phyloP scores from a whole-genome alignment of 2,329 filamentous ascomycete species.

The Talaromyces sp. region DNA sequence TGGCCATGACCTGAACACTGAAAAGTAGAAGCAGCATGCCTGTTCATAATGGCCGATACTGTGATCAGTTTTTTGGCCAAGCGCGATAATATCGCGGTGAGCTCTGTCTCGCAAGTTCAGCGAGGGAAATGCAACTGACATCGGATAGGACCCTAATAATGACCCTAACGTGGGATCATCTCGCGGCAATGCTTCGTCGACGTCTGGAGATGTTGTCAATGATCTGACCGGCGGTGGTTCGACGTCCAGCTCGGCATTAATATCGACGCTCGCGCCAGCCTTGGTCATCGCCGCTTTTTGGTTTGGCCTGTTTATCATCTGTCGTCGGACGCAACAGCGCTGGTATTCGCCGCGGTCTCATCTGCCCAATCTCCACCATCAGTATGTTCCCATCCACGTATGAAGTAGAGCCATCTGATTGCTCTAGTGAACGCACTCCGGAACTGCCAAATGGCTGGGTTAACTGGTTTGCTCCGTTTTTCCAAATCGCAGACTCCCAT shows the following conservation, averaged over 20 bases:
- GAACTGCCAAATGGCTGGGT: slow-evolving; percentile 42
- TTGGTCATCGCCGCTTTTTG: slow-evolving; percentile 39
- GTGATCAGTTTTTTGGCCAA: neutral
- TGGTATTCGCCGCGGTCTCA: slow-evolving; percentile 43
- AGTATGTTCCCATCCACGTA: slow-evolving; percentile 21
- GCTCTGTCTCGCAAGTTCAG: neutral
- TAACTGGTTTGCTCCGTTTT: slow-evolving; percentile 50
- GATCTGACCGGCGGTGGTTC: slow-evolving; percentile 26
- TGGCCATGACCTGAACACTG: neutral
- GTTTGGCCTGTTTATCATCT: slow-evolving; percentile 41
- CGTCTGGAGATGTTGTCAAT: slow-evolving; percentile 24
- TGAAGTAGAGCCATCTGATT: neutral
- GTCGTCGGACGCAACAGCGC: slow-evolving; percentile 39
- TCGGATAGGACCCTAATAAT: slow-evolving; percentile 29
- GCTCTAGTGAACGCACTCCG: slow-evolving; percentile 41
- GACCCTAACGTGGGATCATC: slow-evolving; percentile 38
- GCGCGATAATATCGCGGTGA: slow-evolving; percentile 8
- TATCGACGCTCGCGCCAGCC: slow-evolving; percentile 45
- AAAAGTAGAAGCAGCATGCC: neutral
- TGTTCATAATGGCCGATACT: slow-evolving; percentile 6
- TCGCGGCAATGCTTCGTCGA: slow-evolving; percentile 32
- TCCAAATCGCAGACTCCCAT: slow-evolving; percentile 61
- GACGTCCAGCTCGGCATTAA: slow-evolving; percentile 45
- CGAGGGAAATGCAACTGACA: neutral
- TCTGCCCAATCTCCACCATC: slow-evolving; percentile 35